Percentiles rank a stretch among this genome's conserved stretches.
Conservation (phyloP, 163 green algal genomes). For the Scenedesmus sp. region DNA sequence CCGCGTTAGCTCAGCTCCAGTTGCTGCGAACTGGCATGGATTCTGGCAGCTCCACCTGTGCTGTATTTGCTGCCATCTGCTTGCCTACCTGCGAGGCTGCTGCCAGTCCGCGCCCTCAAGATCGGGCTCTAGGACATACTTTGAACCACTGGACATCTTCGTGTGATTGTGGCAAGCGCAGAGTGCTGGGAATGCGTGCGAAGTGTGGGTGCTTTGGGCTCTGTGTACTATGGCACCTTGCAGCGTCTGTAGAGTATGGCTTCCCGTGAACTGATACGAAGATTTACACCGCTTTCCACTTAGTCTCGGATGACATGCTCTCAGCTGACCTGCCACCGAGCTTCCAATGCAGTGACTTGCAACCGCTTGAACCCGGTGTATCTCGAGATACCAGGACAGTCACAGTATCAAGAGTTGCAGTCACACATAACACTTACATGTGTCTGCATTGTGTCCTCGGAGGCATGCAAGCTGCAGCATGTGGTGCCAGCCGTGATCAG, state of each 20-base stretch:
- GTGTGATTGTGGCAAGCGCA: not conserved
- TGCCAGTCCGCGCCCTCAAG: constrained; percentile 6
- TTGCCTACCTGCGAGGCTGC: not conserved
- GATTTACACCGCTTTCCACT: too few relatives aligned
- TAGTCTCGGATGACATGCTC: too few relatives aligned
- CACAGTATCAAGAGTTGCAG: too few relatives aligned
- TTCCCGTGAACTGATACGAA: not conserved
- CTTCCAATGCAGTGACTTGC: not conserved
- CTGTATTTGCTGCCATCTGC: not conserved
- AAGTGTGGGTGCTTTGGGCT: not conserved
- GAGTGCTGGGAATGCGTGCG: not conserved
- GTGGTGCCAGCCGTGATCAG: too few relatives aligned
- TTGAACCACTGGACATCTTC: not conserved
- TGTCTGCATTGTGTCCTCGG: too few relatives aligned
- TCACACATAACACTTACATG: too few relatives aligned
- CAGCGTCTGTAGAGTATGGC: too few relatives aligned
- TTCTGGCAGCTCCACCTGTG: not conserved
- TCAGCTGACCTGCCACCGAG: not conserved
- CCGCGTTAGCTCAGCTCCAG: not conserved
- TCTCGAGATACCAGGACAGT: too few relatives aligned
- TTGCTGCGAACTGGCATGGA: not conserved
- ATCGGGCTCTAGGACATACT: not conserved
- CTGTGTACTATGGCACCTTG: not conserved
- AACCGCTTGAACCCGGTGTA: too few relatives aligned
- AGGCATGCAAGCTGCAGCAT: too few relatives aligned